phyloP scores from a whole-genome alignment of 208 protist species.

The Leishmania lainsoni region DNA sequence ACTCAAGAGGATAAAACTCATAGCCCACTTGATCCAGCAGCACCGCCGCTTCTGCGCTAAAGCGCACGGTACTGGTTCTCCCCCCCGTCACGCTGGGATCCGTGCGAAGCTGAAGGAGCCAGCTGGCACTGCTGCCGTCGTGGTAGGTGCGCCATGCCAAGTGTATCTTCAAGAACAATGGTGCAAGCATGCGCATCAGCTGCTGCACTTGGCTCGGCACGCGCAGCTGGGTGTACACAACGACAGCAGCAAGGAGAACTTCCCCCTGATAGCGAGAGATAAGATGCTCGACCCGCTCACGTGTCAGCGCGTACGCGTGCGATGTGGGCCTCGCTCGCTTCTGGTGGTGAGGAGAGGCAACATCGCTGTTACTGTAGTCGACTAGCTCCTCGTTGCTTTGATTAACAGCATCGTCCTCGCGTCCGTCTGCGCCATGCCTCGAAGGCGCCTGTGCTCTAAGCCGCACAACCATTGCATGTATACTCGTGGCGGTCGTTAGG shows the following conservation, averaged over 20 bases:
- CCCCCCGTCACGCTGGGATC: background rate
- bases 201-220: conserved; percentile 67
- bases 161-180: conserved; percentile 46
- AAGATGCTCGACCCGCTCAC: conserved; percentile 42
- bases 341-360: background rate
- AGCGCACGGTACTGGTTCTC: conserved; percentile 19
- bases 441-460: conserved; percentile 56
- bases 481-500: conserved; percentile 42
- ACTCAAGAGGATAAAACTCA: conserved; percentile 85
- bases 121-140: conserved; percentile 22
- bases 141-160: conserved; percentile 22
- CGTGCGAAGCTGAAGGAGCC: conserved; percentile 24
- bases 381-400: conserved; percentile 9
- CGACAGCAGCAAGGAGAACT: conserved; percentile 68
- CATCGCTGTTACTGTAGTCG: background rate
- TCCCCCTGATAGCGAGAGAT: conserved; percentile 66
- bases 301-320: conserved; percentile 29
- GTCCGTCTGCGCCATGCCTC: background rate
- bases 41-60: conserved; percentile 56
- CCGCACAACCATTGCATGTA: conserved; percentile 69
- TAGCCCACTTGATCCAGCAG: conserved; percentile 78
- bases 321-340: background rate
- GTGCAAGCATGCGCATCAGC: conserved; percentile 64
- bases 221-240: conserved; percentile 78
- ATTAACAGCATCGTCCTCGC: conserved; percentile 1